A percentile compares a stretch with the other conserved stretches of the same genome.
Conservation (phyloP, 2,329 filamentous ascomycete species). For the Cadophora sp. region DNA sequence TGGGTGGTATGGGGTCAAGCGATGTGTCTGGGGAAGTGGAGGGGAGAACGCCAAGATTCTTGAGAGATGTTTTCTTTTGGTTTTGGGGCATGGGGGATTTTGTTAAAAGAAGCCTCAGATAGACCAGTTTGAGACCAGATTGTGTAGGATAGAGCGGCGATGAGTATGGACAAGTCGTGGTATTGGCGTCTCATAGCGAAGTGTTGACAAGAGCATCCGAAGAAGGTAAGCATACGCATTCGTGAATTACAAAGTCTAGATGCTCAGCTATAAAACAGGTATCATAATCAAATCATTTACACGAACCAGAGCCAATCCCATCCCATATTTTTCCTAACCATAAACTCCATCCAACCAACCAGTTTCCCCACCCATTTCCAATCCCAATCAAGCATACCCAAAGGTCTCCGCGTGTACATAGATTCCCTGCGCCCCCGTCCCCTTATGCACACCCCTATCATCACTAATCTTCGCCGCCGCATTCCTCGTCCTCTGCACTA, state of each 20-base stretch:
- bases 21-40: neutral
- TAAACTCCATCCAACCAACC: neutral
- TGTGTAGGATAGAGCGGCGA: neutral
- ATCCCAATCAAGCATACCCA: constrained; percentile 46
- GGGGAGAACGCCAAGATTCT: neutral
- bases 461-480: constrained; percentile 64
- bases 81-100: neutral
- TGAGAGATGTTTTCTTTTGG: neutral
- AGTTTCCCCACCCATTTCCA: neutral
- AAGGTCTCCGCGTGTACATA: constrained; percentile 66
- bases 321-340: neutral
- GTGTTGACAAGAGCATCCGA: neutral
- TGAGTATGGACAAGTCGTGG: neutral
- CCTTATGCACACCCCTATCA: constrained; percentile 71
- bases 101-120: too few relatives aligned
- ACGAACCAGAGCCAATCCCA: neutral
- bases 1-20: neutral
- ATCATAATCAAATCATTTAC: neutral
- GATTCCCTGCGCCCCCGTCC: constrained; percentile 69
- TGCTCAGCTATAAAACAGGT: neutral
- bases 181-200: neutral
- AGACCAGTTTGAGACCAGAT: neutral
- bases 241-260: neutral
- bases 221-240: neutral
- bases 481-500: constrained; percentile 61